Evolutionary conservation across 2,329 filamentous ascomycete genomes (phyloP).

Genomic region (Ophiostoma australiae): DNA sequence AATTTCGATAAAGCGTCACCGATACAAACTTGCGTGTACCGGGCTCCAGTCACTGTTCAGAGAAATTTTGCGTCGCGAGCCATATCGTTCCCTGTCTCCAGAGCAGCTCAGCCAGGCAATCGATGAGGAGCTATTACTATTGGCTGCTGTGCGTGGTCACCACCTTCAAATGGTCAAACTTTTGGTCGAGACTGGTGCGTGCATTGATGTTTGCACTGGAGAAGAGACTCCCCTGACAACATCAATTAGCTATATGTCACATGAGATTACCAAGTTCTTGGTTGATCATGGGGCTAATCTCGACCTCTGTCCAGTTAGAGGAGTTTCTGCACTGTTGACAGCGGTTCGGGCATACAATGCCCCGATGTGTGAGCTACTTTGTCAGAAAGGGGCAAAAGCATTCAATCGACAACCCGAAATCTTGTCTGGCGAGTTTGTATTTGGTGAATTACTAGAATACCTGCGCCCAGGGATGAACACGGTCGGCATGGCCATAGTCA

Average conservation of each 20-base stretch:
- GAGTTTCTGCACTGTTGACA: neutral
- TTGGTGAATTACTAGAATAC: no score
- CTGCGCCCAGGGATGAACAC: no score
- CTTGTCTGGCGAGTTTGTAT: neutral
- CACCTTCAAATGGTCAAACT: neutral
- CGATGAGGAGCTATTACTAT: neutral
- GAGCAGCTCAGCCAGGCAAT: neutral
- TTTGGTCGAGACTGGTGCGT: neutral
- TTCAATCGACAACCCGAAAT: accelerated
- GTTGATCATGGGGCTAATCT: neutral
- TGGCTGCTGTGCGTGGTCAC: neutral
- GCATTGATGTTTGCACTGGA: neutral
- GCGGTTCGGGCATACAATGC: accelerated
- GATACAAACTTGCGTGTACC: no score
- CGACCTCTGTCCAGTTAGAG: neutral
- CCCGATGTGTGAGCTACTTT: neutral
- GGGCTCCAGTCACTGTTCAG: neutral
- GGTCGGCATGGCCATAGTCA: neutral
- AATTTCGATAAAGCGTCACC: no score
- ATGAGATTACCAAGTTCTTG: neutral
- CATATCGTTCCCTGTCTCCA: neutral
- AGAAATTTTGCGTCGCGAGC: neutral
- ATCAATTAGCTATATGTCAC: neutral
- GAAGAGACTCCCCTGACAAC: neutral
- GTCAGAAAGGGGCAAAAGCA: neutral